Base-by-base conservation (phyloP, 129 eudicot genomes). In the Pseudognaphalium luteoalbum region DNA sequence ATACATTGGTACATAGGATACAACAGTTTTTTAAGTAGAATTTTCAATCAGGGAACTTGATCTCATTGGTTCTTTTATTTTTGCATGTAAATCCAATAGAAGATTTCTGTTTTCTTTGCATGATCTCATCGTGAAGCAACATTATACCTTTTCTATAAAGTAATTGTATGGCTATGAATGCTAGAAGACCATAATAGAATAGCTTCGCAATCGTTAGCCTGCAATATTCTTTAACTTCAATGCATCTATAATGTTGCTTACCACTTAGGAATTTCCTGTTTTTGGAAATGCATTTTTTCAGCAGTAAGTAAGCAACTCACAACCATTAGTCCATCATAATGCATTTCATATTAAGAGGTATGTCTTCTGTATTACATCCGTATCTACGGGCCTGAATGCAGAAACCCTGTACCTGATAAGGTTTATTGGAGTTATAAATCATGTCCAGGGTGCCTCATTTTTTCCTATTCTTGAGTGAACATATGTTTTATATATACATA, bases 1-100 rank as follows among this genome's bases (percentile, higher is more conserved):
- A 70, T 16, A 19, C 81, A 6, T 68, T 57, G 56, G 28, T 54
- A 66, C 20, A 67, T n/a, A 17, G 17, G 74, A 67, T 67, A 58
- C 41, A 37, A 2, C 30, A 17, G 7, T 56, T 56, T 57, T 28
- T 37, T 56, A 52, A 12, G 63, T 66, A 66, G 52, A 52, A 65
- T 42, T 30, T 30, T 16, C 20, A 47, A 75, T 52, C 70, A 64
- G 33, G 62, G 0, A 47, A 72, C 22, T 8, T 21, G 20, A 66
- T 28, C 22, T 17, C 30, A 12, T 68, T 22, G 32, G 17, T 76
- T 76, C 68, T 66, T 19, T 20, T 11, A 44, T 44, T 3, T 44
- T 8, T 39, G 12, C 44, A 39, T 39, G 44, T 39, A 39, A 39
- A 39, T 39, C 44, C 44, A 39, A 11, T 39, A 0, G 44, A 39